A percentile compares a stretch with the other conserved stretches of the same genome.
These are phyloP conservation scores for Ogataea corticis DNA, from an alignment of 805 yeast species.

Conservation along the genomic window DNA sequence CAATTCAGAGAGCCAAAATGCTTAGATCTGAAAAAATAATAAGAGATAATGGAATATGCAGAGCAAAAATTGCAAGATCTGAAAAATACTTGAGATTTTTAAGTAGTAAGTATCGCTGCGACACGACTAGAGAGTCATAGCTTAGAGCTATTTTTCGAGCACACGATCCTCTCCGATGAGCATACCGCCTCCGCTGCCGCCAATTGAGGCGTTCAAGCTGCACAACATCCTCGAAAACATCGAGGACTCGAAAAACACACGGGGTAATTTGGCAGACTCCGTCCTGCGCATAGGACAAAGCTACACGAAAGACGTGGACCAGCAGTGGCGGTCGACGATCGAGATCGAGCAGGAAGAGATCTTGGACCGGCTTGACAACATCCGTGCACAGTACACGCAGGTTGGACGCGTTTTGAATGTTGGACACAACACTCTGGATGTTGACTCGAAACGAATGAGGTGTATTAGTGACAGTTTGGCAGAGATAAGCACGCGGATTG, in stretches of 20 bases:
- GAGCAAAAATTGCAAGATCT: neutral
- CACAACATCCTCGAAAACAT: conserved; percentile 25
- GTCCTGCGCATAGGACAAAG: conserved; percentile 20
- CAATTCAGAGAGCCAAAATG: neutral
- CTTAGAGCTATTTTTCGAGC: no score
- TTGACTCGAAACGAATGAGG: conserved; percentile 2
- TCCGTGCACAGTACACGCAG: conserved; percentile 7
- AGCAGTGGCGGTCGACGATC: conserved; percentile 26
- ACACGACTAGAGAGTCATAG: no score
- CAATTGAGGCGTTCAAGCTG: conserved; percentile 30
- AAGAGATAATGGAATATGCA: neutral
- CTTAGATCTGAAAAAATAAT: neutral
- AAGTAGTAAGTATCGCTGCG: no score
- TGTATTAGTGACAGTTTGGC: conserved; percentile 21
- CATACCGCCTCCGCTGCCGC: conserved; percentile 22
- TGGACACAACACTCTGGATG: conserved; percentile 9
- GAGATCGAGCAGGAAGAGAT: conserved; percentile 28
- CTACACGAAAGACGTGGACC: conserved; percentile 32
- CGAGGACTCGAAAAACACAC: conserved; percentile 25
- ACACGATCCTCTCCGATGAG: neutral
- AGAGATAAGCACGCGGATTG: conserved; percentile 23
- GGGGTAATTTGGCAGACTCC: conserved; percentile 25
- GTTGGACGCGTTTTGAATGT: conserved; percentile 12
- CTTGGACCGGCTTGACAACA: conserved; percentile 17
- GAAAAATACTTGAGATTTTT: no score